Evolutionary conservation across 2,329 filamentous ascomycete species (phyloP), one percentile per base, ranked within the genome.

Genomic region (Ceratocystis destructans): DNA sequence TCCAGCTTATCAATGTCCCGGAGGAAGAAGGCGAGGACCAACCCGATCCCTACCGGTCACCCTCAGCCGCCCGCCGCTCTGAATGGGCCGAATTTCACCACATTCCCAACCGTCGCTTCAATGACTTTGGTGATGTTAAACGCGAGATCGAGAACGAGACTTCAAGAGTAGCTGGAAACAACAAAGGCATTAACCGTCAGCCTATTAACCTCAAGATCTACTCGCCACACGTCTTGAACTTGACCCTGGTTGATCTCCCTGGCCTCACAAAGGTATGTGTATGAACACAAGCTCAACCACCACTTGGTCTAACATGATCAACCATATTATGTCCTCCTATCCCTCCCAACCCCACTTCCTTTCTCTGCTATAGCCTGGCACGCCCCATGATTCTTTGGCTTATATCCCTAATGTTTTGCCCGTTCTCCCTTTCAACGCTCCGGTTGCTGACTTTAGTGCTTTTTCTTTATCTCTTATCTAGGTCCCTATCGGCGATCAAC

Each of bases 181-280:
- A 99, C 79, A 97, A 97, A 78, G 94, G 94, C 72, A 99, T 99
- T 79, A 96, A 96, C 76, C 83, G 94, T 70, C 90, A 96, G 74
- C 91, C 94, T 68, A 99, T 99, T 76, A 97, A 99, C 77, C 83
- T 99, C 71, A 97, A 97, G 76, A 94, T 99, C 70, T 99, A 96
- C 79, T 97, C 94, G 59, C 92, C 94, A 28, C 88, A 96, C 75
- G 94, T 99, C 68, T 83, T 99, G 69, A 99, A 95, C 77, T 80
- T 99, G 77, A 99, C 94, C 1, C 80, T 99, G 72, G 94, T 99
- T 69, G 94, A 99, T 81, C 78, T 99, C 73, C 94, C 94, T 2
- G 94, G 94, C 72, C 79, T 99, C 74, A 99, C 94, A 72, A 97
- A 99, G 83, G 88, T 90, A 75, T 64, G 76, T 69, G 55, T 53